A percentile compares a stretch with the other conserved stretches of the same genome.
Conservation (phyloP, 2,329 filamentous ascomycete genomes). For the Elsinoe batatas region DNA sequence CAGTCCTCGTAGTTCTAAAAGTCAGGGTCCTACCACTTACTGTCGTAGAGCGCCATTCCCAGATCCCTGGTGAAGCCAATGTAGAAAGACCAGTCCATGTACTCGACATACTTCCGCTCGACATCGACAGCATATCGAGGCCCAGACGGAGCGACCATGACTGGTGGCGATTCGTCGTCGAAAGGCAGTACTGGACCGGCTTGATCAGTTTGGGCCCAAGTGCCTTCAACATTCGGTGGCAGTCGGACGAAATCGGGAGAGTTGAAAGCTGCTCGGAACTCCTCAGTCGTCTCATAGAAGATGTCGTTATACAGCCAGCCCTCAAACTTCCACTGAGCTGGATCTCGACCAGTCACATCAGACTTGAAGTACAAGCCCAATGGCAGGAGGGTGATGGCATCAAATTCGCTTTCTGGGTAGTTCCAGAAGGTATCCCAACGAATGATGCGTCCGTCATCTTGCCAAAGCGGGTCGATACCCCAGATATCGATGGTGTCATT, state of each 20-base stretch:
- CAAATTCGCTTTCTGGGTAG: slow-evolving; percentile 31
- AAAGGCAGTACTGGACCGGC: slow-evolving; percentile 31
- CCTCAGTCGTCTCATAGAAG: slow-evolving; percentile 41
- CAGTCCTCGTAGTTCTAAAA: background rate
- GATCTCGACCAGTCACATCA: slow-evolving; percentile 44
- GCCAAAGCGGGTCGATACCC: slow-evolving; percentile 36
- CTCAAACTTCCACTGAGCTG: slow-evolving; percentile 40
- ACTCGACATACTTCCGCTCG: slow-evolving; percentile 38
- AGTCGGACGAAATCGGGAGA: slow-evolving; percentile 38
- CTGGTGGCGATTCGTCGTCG: slow-evolving; percentile 46
- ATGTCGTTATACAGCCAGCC: slow-evolving; percentile 47
- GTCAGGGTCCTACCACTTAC: background rate
- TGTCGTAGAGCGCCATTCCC: slow-evolving; percentile 42
- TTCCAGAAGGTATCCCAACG: slow-evolving; percentile 41
- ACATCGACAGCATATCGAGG: slow-evolving; percentile 36
- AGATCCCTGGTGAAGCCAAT: slow-evolving; percentile 40
- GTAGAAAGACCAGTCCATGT: slow-evolving; percentile 46
- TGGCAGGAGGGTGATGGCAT: slow-evolving; percentile 36
- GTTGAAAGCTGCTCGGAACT: slow-evolving; percentile 38
- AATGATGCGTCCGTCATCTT: slow-evolving; percentile 35
- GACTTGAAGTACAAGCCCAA: slow-evolving; percentile 34
- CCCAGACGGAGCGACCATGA: slow-evolving; percentile 36
- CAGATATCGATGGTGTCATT: slow-evolving; percentile 34
- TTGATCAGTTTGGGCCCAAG: slow-evolving; percentile 37
- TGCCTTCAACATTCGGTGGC: slow-evolving; percentile 39